These are phyloP conservation scores for Rhynchospora breviuscula DNA, from an alignment of 176 grass and related monocot species.

Conservation along the genomic window DNA sequence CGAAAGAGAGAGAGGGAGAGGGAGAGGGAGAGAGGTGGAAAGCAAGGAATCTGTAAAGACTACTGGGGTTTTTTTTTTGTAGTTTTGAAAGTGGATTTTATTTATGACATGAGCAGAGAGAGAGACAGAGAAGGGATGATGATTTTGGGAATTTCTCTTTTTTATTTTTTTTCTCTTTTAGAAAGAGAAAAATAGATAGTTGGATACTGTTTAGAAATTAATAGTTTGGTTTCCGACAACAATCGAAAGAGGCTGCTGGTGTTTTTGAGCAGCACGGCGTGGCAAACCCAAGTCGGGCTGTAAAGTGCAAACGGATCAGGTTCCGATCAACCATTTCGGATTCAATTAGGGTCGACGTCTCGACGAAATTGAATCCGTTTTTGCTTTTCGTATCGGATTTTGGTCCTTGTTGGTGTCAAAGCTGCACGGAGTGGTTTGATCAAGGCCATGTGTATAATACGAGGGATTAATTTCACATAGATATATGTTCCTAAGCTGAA, in stretches of 20 bases:
- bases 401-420: no score
- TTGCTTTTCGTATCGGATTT: no score
- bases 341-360: background rate
- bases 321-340: background rate
- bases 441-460: no score
- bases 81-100: background rate
- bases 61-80: slow-evolving; percentile 17
- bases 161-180: background rate
- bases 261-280: background rate
- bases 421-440: no score
- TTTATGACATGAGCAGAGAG: background rate
- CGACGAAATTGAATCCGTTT: background rate
- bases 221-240: background rate
- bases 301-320: background rate
- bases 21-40: background rate
- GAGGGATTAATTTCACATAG: no score
- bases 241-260: background rate
- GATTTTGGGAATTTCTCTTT: background rate
- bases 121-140: background rate
- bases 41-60: background rate
- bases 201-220: background rate
- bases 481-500: no score
- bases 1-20: background rate
- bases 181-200: background rate
- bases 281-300: background rate